Evolutionary conservation across 352 stramenopile species (phyloP).

Genomic region (Phytophthora cryptogea): DNA sequence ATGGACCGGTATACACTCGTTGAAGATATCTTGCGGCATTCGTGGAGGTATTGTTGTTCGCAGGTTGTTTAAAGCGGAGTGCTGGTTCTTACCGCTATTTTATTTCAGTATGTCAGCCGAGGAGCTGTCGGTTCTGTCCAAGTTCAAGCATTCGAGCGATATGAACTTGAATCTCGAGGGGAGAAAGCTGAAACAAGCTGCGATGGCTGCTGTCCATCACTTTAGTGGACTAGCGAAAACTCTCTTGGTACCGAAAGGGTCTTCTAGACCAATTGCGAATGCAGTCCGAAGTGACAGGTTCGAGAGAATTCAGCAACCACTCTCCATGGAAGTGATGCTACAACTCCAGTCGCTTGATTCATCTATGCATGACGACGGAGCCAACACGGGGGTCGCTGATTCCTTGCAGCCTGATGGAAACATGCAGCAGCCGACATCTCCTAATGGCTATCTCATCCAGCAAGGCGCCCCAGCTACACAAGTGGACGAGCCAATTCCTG

Average conservation of each 20-base stretch:
- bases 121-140: conserved; percentile 53
- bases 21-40: conserved; percentile 59
- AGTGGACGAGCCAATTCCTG: conserved; percentile 3
- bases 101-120: conserved; percentile 39
- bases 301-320: conserved; percentile 27
- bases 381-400: conserved; percentile 1
- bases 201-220: conserved; percentile 50
- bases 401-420: conserved; percentile 5
- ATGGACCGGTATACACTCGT: conserved; percentile 68
- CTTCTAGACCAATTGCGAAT: conserved; percentile 2
- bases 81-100: not conserved
- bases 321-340: conserved; percentile 37
- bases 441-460: conserved; percentile 28
- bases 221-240: conserved; percentile 25
- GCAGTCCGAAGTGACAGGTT: conserved; percentile 18
- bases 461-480: conserved; percentile 11
- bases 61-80: not conserved
- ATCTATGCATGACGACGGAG: conserved; percentile 27
- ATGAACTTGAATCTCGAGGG: conserved; percentile 66
- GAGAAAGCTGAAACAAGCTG: conserved; percentile 60
- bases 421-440: conserved; percentile 15
- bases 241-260: not conserved
- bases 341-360: conserved; percentile 38
- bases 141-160: conserved; percentile 67
- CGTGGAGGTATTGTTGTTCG: conserved; percentile 47